These are phyloP conservation scores for Babesia bigemina DNA, from an alignment of 169 alveolate species.

Conservation along the genomic window DNA sequence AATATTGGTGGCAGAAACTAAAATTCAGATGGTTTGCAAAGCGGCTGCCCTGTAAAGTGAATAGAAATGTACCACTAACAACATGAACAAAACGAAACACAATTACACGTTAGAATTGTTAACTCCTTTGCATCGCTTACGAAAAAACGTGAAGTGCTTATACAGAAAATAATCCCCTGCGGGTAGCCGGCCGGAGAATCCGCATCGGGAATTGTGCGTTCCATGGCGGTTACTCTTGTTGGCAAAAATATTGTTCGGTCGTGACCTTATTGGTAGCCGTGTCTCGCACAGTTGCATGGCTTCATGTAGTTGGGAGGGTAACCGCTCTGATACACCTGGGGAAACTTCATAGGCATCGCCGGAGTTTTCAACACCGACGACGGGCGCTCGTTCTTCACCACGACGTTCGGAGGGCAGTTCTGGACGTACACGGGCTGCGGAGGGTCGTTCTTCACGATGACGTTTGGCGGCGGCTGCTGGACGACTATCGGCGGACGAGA, in stretches of 20 bases:
- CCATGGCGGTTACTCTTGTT: too few relatives aligned
- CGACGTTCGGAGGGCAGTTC: slow-evolving; percentile 77
- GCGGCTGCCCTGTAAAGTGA: too few relatives aligned
- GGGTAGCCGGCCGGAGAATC: not conserved
- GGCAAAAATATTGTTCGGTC: too few relatives aligned
- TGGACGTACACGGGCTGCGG: slow-evolving; percentile 81
- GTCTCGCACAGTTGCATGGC: slow-evolving; percentile 40
- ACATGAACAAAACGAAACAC: too few relatives aligned
- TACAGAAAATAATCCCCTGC: too few relatives aligned
- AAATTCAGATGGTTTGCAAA: too few relatives aligned
- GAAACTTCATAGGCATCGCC: slow-evolving; percentile 63
- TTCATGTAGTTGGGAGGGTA: slow-evolving; percentile 44
- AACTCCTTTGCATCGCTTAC: too few relatives aligned
- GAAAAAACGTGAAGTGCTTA: too few relatives aligned
- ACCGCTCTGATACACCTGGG: slow-evolving; percentile 41
- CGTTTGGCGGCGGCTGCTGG: slow-evolving; percentile 82
- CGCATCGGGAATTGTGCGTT: too few relatives aligned
- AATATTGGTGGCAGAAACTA: too few relatives aligned
- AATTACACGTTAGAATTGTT: too few relatives aligned
- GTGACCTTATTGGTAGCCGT: not conserved
- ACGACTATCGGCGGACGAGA: slow-evolving; percentile 80
- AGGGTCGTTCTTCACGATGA: slow-evolving; percentile 76
- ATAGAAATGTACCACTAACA: too few relatives aligned
- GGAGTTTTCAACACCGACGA: slow-evolving; percentile 47
- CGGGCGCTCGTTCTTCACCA: slow-evolving; percentile 72